Percentiles rank a stretch among this genome's conserved stretches.
Evolutionary conservation across 495 filamentous ascomycete species (phyloP).

Genomic region (Talaromyces borbonicus): DNA sequence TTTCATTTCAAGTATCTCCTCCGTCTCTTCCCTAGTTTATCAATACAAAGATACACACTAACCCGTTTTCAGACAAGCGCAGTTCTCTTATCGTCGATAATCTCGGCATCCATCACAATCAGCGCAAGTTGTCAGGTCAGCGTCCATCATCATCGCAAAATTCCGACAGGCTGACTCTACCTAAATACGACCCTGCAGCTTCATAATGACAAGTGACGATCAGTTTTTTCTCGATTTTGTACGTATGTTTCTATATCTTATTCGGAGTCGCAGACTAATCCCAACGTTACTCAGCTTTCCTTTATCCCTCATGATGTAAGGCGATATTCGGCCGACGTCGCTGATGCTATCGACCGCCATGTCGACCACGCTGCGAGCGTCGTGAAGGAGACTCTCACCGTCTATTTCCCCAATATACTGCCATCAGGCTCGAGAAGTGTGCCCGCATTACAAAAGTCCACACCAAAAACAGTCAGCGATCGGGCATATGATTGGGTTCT

Average conservation of each 20-base stretch:
- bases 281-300: constrained; percentile 45
- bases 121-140: too few species aligned
- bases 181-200: neutral
- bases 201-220: constrained; percentile 42
- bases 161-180: neutral
- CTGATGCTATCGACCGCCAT: constrained; percentile 66
- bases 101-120: too few species aligned
- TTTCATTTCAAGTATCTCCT: too few species aligned
- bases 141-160: neutral
- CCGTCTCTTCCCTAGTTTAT: too few species aligned
- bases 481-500: constrained; percentile 51
- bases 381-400: constrained; percentile 52
- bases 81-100: neutral
- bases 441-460: constrained; percentile 1
- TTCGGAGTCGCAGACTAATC: neutral
- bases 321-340: constrained; percentile 52
- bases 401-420: constrained; percentile 34
- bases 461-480: constrained; percentile 24
- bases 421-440: constrained; percentile 27
- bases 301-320: constrained; percentile 63
- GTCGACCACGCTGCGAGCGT: constrained; percentile 58
- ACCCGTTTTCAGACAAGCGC: too few species aligned
- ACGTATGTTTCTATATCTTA: constrained; percentile 10
- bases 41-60: too few species aligned
- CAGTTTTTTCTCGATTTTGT: constrained; percentile 43